Percentiles rank a stretch among this genome's conserved stretches.
These are phyloP conservation scores for Fraxinus quadrangulata DNA, from an alignment of 257 asterid genomes.

Conservation along the genomic window DNA sequence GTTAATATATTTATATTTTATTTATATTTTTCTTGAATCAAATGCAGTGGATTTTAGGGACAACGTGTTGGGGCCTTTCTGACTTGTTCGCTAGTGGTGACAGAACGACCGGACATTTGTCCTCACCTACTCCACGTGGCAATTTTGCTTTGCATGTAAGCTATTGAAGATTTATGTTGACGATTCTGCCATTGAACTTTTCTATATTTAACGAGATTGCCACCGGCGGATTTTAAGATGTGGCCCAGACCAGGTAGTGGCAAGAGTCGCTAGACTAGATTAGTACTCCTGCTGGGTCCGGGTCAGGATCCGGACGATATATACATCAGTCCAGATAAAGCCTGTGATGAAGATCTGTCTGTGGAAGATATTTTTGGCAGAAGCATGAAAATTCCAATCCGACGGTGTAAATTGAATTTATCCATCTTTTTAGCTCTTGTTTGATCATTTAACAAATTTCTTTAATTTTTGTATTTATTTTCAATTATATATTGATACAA, in stretches of 20 bases:
- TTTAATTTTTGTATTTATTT: no score
- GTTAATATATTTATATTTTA: no score
- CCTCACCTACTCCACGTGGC: conserved; percentile 48
- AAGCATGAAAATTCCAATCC: conserved; percentile 40
- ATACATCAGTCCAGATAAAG: neutral
- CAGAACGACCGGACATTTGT: conserved; percentile 35
- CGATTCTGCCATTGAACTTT: conserved; percentile 1
- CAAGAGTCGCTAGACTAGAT: neutral
- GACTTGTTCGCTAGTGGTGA: conserved; percentile 39
- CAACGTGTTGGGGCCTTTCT: conserved; percentile 51
- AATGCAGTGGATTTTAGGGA: conserved; percentile 1
- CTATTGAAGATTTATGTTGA: conserved; percentile 21
- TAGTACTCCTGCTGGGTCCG: neutral
- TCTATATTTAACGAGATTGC: neutral
- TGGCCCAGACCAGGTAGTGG: neutral
- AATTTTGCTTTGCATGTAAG: conserved; percentile 53
- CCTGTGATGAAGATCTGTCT: conserved; percentile 23
- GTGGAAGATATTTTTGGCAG: conserved; percentile 18
- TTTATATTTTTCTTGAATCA: no score
- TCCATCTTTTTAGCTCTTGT: no score
- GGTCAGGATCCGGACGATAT: neutral
- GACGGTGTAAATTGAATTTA: conserved; percentile 24
- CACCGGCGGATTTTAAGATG: neutral
- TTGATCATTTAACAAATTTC: no score
- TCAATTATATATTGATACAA: no score